These are phyloP conservation scores for Trichophyton equinum DNA, from an alignment of 2,329 filamentous ascomycete species.

Conservation along the genomic window DNA sequence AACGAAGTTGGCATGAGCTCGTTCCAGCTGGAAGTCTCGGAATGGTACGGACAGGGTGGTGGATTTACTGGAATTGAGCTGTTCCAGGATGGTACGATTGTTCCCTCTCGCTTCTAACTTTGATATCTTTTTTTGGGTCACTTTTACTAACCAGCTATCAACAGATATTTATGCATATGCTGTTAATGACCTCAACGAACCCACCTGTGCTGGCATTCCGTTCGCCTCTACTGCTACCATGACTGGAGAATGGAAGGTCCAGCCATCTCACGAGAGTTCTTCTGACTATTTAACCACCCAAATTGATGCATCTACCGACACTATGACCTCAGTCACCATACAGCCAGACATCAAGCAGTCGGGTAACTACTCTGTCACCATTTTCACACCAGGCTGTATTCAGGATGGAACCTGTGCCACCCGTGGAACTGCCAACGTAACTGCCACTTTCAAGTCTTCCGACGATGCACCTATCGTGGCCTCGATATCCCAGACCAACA, in stretches of 20 bases:
- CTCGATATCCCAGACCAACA: conserved; percentile 76
- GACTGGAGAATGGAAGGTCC: conserved; percentile 62
- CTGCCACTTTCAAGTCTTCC: conserved; percentile 50
- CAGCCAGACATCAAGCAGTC: conserved; percentile 73
- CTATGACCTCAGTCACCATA: conserved; percentile 61
- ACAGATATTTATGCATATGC: conserved; percentile 71
- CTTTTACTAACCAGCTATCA: conserved; percentile 9
- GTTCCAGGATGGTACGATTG: conserved; percentile 53
- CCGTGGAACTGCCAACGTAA: conserved; percentile 73
- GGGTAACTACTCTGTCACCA: conserved; percentile 78
- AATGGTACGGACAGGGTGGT: conserved; percentile 74
- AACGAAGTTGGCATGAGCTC: conserved; percentile 76
- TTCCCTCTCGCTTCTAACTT: conserved; percentile 11
- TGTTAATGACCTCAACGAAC: conserved; percentile 77
- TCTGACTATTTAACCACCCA: conserved; percentile 61
- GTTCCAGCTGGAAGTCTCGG: conserved; percentile 74
- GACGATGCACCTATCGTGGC: conserved; percentile 43
- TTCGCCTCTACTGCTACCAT: conserved; percentile 53
- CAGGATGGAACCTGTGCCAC: conserved; percentile 63
- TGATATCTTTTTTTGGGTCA: background rate
- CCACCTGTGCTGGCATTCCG: conserved; percentile 56
- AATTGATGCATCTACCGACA: conserved; percentile 45
- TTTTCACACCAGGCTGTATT: conserved; percentile 85
- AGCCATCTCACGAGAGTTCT: conserved; percentile 54
- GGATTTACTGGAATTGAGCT: conserved; percentile 78